Base-by-base conservation (phyloP, 2,329 filamentous ascomycete species). In the Seiridium unicorne region DNA sequence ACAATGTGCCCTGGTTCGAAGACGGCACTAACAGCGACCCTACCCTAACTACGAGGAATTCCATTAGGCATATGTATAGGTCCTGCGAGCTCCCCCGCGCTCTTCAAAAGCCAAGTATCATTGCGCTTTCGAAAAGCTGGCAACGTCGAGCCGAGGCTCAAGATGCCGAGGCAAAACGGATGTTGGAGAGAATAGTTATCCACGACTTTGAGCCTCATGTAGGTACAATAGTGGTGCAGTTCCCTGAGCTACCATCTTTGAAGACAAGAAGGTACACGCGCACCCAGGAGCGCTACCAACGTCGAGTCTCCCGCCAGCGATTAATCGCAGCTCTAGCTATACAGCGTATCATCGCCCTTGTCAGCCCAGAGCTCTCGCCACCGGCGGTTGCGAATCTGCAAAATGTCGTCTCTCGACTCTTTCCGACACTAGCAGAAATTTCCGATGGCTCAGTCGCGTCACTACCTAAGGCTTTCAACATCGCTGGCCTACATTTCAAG, bases 11-110 rank as follows among this genome's bases (percentile, higher is more conserved):
- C 0, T 98, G 92, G 90, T 91, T 92, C 63, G 91, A 95, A 71
- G 95, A 99, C 71, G 77, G 80, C 47, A 97, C 93, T 1, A 99
- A 99, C 69, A 74, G 80, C 13, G 90, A 97, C 68, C 82, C 80
- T 7, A 92, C 88, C 0, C 76, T 96, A 61, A 97, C 95, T 0
- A 76, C 82, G 49, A 85, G 95, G 44, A 99, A 99, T 69, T 88
- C 94, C 0, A 80, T 97, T 44, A 86, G 94, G 38, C 78, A 89
- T 71, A 72, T 96, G 48, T 80, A 85, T 26, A 76, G 79, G 34
- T 74, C 82, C 4, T 75, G 88, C 60, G 69, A 73, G 3, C 76
- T 98, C 3, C 94, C 95, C 0, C 72, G 72, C 8, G 92, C 93
- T 0, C 76, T 98, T 2, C 85, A 85, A 62, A 86, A 87, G 58